Conservation (phyloP, 352 stramenopile species). For the Globisporangium spinosum region DNA sequence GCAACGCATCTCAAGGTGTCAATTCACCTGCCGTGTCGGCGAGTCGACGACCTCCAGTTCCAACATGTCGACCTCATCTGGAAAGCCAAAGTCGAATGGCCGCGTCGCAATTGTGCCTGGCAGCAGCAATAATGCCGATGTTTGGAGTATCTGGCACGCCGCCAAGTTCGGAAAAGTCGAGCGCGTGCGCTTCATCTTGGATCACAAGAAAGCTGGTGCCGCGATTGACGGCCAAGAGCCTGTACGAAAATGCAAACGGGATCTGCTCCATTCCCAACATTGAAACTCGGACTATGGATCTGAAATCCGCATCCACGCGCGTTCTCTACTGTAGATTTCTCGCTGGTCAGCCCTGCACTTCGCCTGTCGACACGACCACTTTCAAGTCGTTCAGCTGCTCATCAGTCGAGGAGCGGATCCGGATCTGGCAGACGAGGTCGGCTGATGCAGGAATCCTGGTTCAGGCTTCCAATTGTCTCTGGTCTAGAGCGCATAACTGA, state of each 20-base stretch:
- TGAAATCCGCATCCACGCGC: neutral
- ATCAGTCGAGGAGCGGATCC: conserved; percentile 42
- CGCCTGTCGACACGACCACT: conserved; percentile 50
- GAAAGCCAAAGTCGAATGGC: neutral
- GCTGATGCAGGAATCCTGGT: neutral
- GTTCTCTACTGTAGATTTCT: conserved; percentile 27
- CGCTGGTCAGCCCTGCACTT: conserved; percentile 63
- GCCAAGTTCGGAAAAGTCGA: conserved; percentile 50
- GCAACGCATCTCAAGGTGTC: no score
- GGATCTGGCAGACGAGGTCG: conserved; percentile 43
- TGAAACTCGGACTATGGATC: neutral
- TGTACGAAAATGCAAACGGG: conserved; percentile 21
- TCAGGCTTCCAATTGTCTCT: neutral
- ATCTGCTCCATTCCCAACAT: neutral
- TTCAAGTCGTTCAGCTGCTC: conserved; percentile 42
- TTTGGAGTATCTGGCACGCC: conserved; percentile 80
- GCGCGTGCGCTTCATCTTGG: conserved; percentile 49
- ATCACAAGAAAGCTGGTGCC: conserved; percentile 27
- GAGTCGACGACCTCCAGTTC: no score
- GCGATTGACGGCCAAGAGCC: conserved; percentile 53
- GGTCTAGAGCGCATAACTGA: neutral
- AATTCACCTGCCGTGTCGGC: neutral
- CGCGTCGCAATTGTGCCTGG: neutral
- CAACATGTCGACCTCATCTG: conserved; percentile 1
- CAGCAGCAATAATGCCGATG: conserved; percentile 16